These are phyloP conservation scores for Barnettozyma populi DNA, from an alignment of 805 yeast genomes.

Conservation along the genomic window DNA sequence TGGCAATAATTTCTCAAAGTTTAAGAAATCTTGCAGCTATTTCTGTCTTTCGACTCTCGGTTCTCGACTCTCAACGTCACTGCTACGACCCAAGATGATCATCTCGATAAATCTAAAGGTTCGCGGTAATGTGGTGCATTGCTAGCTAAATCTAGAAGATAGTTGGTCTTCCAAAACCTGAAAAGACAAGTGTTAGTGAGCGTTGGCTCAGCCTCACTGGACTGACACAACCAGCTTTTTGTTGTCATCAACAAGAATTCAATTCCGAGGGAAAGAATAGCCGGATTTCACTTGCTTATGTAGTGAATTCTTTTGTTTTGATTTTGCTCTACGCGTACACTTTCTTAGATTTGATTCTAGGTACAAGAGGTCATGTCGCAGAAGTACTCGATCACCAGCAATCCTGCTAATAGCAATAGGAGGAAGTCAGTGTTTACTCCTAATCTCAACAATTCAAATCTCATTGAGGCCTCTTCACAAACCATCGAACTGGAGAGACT, in stretches of 20 bases:
- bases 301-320: neutral
- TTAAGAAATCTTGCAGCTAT: neutral
- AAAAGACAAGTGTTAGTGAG: too few relatives aligned
- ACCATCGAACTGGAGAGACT: slow-evolving; percentile 47
- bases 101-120: too few relatives aligned
- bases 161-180: too few relatives aligned
- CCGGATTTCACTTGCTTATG: too few relatives aligned
- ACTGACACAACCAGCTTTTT: too few relatives aligned
- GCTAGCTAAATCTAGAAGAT: too few relatives aligned
- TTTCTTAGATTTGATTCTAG: neutral
- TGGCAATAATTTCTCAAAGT: neutral
- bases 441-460: slow-evolving; percentile 11
- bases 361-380: slow-evolving; percentile 14
- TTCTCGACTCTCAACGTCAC: too few relatives aligned
- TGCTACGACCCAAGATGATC: too few relatives aligned
- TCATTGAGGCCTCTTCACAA: slow-evolving; percentile 21
- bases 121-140: too few relatives aligned
- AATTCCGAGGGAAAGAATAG: neutral
- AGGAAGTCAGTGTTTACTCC: slow-evolving; percentile 25
- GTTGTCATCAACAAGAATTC: too few relatives aligned
- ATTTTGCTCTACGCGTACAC: neutral
- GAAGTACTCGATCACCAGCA: slow-evolving; percentile 15
- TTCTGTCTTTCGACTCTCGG: neutral
- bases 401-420: slow-evolving; percentile 12
- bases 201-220: too few relatives aligned